Evolutionary conservation across 306 rosid species (phyloP).

Genomic region (Cicer chorassanicum): DNA sequence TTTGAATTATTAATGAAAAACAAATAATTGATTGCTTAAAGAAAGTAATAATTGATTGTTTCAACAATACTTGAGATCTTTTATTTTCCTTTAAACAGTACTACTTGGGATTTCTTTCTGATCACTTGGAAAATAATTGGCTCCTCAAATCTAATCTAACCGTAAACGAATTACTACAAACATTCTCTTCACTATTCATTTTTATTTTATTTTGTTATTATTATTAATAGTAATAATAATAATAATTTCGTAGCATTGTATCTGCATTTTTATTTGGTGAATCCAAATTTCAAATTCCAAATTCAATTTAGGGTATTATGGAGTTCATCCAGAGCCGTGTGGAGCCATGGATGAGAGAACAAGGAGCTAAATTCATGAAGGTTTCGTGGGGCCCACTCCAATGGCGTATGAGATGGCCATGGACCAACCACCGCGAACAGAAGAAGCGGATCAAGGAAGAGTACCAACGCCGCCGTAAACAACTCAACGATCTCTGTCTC

Average conservation of each 20-base stretch:
- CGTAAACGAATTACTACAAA: background rate
- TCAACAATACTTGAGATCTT: too few species aligned
- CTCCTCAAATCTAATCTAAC: conserved; percentile 18
- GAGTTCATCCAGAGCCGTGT: conserved; percentile 84
- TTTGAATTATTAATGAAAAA: too few species aligned
- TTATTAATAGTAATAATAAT: background rate
- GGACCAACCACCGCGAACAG: conserved; percentile 63
- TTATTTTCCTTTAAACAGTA: too few species aligned
- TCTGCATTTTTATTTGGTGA: background rate
- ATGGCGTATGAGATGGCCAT: conserved; percentile 94
- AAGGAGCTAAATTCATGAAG: conserved; percentile 65
- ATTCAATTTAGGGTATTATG: conserved; percentile 45
- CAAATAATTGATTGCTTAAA: too few species aligned
- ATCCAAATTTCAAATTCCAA: background rate
- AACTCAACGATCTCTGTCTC: conserved; percentile 69
- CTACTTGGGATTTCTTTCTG: background rate
- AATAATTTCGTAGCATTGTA: background rate
- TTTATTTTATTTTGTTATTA: background rate
- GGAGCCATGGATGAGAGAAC: conserved; percentile 91
- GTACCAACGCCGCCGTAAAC: conserved; percentile 73
- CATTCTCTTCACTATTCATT: background rate
- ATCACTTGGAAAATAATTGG: background rate
- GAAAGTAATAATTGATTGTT: too few species aligned
- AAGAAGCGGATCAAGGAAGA: conserved; percentile 76
- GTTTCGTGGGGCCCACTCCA: conserved; percentile 90